Evolutionary conservation across 2,329 filamentous ascomycete species (phyloP).

Genomic region (Polychaeton citri): DNA sequence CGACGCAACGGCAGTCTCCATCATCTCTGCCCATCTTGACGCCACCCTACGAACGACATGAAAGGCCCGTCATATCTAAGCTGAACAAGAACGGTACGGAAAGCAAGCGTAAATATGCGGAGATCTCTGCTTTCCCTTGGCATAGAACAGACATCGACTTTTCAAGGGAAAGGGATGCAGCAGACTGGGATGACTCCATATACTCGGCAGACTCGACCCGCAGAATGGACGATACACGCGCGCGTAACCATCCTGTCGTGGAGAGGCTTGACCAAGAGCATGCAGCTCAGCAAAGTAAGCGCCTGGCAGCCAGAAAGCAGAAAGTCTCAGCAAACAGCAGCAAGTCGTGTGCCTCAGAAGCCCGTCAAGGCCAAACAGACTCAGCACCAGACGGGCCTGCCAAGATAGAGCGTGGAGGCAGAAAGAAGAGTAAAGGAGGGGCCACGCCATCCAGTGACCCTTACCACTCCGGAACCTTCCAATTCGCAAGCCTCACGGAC

Average conservation of each 20-base stretch:
- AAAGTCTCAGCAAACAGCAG: too few species aligned
- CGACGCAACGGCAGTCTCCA: too few species aligned
- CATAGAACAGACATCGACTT: constrained; percentile 16
- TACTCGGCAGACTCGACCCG: constrained; percentile 15
- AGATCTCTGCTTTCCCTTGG: constrained; percentile 18
- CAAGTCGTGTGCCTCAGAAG: too few species aligned
- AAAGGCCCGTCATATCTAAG: constrained; percentile 5
- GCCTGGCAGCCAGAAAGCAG: too few species aligned
- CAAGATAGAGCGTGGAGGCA: too few species aligned
- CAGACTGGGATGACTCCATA: constrained; percentile 16
- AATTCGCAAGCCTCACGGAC: constrained; percentile 11
- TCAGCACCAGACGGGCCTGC: too few species aligned
- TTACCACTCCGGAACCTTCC: constrained; percentile 18
- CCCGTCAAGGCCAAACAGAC: too few species aligned
- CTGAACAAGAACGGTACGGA: constrained; percentile 5
- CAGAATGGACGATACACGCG: constrained; percentile 13
- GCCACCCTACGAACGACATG: constrained; percentile 9
- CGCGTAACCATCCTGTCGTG: constrained; percentile 14
- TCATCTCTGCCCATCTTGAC: too few species aligned
- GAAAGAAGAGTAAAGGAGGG: constrained; percentile 3
- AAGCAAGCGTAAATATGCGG: constrained; percentile 1
- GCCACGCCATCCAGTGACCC: constrained; percentile 12
- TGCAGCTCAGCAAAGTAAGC: constrained; percentile 16
- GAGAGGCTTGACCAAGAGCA: constrained; percentile 13
- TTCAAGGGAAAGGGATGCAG: constrained; percentile 9